Evolutionary conservation across 139 green algal species (phyloP), one percentile per base, ranked within the genome.

Genomic region (Pycnococcus provasolii): DNA sequence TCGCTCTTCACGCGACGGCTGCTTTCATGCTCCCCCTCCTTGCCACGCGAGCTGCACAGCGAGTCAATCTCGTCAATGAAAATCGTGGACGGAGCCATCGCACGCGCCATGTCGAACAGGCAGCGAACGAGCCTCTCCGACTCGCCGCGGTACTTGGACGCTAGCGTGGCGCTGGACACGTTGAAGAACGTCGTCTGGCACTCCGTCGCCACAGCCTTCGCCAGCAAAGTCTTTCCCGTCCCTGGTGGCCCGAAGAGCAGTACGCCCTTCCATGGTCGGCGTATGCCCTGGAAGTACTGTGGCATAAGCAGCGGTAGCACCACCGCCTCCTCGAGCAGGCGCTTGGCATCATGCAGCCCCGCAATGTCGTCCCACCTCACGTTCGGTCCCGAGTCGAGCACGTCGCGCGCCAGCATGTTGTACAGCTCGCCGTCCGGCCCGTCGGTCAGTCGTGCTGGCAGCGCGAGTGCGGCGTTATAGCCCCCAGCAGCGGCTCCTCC

Each of bases 21-120:
- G 0, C 89, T 86, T 75, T 97, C 91, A 63, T 97, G 90, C 81
- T 97, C 91, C 7, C 84, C 84, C 44, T 74, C 45, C 5, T 72
- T 68, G 1, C 87, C 90, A 9, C 90, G 76, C 50, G 84, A 84
- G 26, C 79, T 86, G 80, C 88, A 95, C 45, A 95, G 80, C 58
- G 77, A 83, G 78, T 96, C 89, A 45, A 94, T 87, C 82, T 96
- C 89, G 68, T 96, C 89, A 53, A 96, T 94, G 79, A 95, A 95
- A 62, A 95, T 89, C 58, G 90, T 93, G 73, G 67, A 79, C 41
- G 88, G 87, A 0, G 86, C 78, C 58, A 84, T 70, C 11, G 70
- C 69, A 13, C 88, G 81, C 1, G 87, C 90, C 71, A 96, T 79
- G 53, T 91, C 87, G 74, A 96, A 95, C 54, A 95, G 77, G 62